These are phyloP conservation scores for Phaffomyces antillensis DNA, from an alignment of 805 yeast species.

Conservation along the genomic window DNA sequence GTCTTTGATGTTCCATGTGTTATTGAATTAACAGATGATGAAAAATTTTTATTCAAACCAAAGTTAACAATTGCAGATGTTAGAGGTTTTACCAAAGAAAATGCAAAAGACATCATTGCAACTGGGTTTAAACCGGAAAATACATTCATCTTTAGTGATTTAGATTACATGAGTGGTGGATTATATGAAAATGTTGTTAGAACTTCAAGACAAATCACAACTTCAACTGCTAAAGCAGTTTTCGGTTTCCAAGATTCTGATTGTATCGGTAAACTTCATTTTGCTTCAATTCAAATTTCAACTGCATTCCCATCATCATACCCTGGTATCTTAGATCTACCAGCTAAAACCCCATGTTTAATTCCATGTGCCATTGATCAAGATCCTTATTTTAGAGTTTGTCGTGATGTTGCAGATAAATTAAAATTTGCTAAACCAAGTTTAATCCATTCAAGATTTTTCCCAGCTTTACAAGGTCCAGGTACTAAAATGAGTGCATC, in stretches of 20 bases:
- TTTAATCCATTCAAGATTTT: conserved; percentile 86
- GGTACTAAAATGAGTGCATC: conserved; percentile 96
- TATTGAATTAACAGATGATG: conserved; percentile 93
- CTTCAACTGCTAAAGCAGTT: conserved; percentile 94
- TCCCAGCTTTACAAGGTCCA: conserved; percentile 97
- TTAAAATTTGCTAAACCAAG: conserved; percentile 87
- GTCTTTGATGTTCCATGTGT: conserved; percentile 95
- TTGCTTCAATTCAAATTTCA: conserved; percentile 93
- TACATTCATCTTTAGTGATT: conserved; percentile 91
- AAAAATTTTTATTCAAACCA: conserved; percentile 90
- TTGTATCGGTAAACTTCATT: conserved; percentile 89
- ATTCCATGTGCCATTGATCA: conserved; percentile 99
- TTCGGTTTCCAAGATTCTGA: conserved; percentile 95
- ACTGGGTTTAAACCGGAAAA: conserved; percentile 93
- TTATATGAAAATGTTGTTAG: conserved; percentile 93
- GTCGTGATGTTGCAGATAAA: conserved; percentile 95
- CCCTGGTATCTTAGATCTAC: conserved; percentile 85
- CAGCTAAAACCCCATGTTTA: conserved; percentile 87
- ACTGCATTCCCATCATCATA: conserved; percentile 94
- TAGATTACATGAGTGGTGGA: conserved; percentile 86
- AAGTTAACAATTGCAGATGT: conserved; percentile 86
- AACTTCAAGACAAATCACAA: conserved; percentile 89
- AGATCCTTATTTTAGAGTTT: conserved; percentile 96
- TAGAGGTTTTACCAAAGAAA: conserved; percentile 67
- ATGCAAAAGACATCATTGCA: conserved; percentile 88